phyloP scores from a whole-genome alignment of 148 eudicot species.

The Pharnaceum exiguum region DNA sequence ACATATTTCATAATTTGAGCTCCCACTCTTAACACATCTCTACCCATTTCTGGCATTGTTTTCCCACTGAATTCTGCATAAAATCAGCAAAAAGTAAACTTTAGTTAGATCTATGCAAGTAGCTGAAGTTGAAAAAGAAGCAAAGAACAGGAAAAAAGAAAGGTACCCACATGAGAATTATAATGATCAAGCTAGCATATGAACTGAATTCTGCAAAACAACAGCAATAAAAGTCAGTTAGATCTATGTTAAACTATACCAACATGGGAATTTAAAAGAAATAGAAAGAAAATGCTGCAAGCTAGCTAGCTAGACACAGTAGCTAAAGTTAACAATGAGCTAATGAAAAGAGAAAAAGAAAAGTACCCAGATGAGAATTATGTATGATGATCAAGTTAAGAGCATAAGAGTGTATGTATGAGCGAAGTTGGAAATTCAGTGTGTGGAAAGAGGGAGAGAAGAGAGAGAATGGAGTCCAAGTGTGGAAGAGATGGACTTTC shows the following conservation, averaged over 20 bases:
- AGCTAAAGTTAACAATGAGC: too few relatives aligned
- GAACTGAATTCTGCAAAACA: too few relatives aligned
- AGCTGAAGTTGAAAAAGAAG: background rate
- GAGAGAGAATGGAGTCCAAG: background rate
- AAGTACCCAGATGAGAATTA: background rate
- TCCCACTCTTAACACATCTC: constrained; percentile 34
- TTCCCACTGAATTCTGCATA: constrained; percentile 9
- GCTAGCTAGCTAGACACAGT: too few relatives aligned
- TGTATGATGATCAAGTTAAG: background rate
- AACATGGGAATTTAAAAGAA: too few relatives aligned
- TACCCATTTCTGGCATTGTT: constrained; percentile 22
- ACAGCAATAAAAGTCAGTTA: too few relatives aligned
- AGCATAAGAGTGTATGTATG: background rate
- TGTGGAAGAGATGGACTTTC: too few relatives aligned
- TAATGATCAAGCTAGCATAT: too few relatives aligned
- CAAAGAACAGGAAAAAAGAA: too few relatives aligned
- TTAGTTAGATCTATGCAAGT: too few relatives aligned
- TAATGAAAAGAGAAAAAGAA: background rate
- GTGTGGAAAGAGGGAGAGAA: background rate
- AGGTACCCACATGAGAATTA: too few relatives aligned
- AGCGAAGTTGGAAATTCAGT: background rate
- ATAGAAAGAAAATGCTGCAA: too few relatives aligned
- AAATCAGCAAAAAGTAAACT: constrained; percentile 4
- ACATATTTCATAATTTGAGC: constrained; percentile 33
- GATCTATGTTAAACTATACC: too few relatives aligned